These are phyloP conservation scores for Malbranchea cinnamomea DNA, from an alignment of 2,329 filamentous ascomycete genomes.

Conservation along the genomic window DNA sequence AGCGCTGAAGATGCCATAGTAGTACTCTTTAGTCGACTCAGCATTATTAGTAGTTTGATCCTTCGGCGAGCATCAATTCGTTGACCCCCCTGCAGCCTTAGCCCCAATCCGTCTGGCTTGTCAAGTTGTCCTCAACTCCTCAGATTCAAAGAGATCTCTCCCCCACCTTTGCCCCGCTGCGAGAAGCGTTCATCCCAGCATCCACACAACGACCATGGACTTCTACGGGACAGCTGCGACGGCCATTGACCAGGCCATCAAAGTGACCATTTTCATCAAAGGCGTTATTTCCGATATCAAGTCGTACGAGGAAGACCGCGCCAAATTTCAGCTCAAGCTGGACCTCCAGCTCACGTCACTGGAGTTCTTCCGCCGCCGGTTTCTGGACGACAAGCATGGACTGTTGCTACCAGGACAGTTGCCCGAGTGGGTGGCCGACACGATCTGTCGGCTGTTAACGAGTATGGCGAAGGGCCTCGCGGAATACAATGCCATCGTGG, in stretches of 20 bases:
- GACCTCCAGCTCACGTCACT: slow-evolving; percentile 15
- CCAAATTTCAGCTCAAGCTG: slow-evolving; percentile 13
- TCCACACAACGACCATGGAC: slow-evolving; percentile 16
- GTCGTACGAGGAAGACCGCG: slow-evolving; percentile 15
- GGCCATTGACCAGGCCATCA: slow-evolving; percentile 15
- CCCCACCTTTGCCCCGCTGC: not conserved
- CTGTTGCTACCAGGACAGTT: slow-evolving; percentile 13
- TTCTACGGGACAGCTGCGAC: slow-evolving; percentile 16
- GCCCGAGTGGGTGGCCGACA: slow-evolving; percentile 11
- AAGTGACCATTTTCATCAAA: slow-evolving; percentile 18
- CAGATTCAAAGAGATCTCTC: too few species aligned
- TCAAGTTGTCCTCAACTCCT: too few species aligned
- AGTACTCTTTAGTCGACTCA: too few species aligned
- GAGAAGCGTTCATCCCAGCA: not conserved
- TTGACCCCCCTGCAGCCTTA: too few species aligned
- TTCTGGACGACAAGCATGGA: slow-evolving; percentile 14
- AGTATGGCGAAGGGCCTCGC: slow-evolving; percentile 14
- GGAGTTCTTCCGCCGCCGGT: slow-evolving; percentile 12
- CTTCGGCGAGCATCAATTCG: too few species aligned
- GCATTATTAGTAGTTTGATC: too few species aligned
- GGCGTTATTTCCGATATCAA: slow-evolving; percentile 17
- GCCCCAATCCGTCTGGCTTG: too few species aligned
- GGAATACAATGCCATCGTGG: slow-evolving; percentile 13
- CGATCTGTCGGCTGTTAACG: slow-evolving; percentile 12
- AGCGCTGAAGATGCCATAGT: too few species aligned